Base-by-base conservation (phyloP, 2,329 filamentous ascomycete genomes). In the Endoconidiophora polonica region DNA sequence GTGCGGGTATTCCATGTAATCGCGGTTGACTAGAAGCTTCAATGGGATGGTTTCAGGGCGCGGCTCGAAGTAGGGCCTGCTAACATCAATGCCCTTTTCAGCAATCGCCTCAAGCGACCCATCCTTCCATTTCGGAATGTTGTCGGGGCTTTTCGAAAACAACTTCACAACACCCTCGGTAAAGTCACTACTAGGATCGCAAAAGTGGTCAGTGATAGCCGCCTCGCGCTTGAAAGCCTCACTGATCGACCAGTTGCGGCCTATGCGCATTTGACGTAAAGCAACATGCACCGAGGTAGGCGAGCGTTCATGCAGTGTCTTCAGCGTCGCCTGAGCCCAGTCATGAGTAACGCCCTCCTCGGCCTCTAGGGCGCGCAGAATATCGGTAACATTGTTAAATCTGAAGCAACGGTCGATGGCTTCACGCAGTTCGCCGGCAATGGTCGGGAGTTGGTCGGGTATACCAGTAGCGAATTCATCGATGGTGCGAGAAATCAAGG, bases 121-220 rank as follows among this genome's bases (percentile, higher is more conserved):
- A 3, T 87, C 88, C 55, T 81, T 65, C 91, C 91, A 98, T 23
- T 36, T 26, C 22, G 37, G 16, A 20, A 16, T 14, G 4, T 29
- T 5, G 2, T 16, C 14, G 26, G 26, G 22, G 5, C 20, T 14
- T 14, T 39, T 23, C 58, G 91, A 74, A 39, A 98, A 73, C 45
- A 82, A 74, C 22, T 86, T 81, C 47, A 77, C 77, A n/a, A 98
- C 90, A 49, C 91, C 91, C 66, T 94, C 86, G 41, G 79, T 79
- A 60, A 98, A 98, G 65, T 98, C 91, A 3, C 77, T 83, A 62
- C 91, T 82, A 51, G 73, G 72, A 90, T 98, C 96, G 69, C 98
- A 96, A 12, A 33, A 33, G 55, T 79, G 76, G 52, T 74, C 69
- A 2, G 90, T 87, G 53, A 98, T 86, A 60, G 82, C 74, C 65